Percentiles rank a stretch among this genome's conserved stretches.
Evolutionary conservation across 2,329 filamentous ascomycete species (phyloP).

Genomic region (Hymenoscyphus linearis): DNA sequence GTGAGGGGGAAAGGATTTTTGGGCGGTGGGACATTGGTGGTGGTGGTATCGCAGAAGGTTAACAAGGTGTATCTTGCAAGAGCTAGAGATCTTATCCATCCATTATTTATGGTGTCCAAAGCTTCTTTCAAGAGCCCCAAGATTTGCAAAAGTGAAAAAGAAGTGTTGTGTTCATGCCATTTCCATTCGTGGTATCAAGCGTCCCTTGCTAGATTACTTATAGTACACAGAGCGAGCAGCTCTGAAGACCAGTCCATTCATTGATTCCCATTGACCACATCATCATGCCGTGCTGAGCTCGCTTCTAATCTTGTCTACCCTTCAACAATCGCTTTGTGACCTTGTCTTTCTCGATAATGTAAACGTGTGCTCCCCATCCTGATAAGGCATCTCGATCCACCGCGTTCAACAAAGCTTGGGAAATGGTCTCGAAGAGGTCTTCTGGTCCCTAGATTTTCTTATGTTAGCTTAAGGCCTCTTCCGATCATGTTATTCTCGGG

Average conservation of each 20-base stretch:
- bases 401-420: constrained; percentile 89
- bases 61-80: neutral
- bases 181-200: constrained; percentile 18
- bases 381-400: constrained; percentile 95
- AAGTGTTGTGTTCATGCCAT: constrained; percentile 11
- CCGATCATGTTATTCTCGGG: no score
- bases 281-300: neutral
- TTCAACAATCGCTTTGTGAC: constrained; percentile 98
- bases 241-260: constrained; percentile 5
- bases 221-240: constrained; percentile 24
- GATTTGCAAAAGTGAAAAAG: no score
- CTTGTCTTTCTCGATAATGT: constrained; percentile 99
- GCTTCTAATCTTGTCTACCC: constrained; percentile 80
- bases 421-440: constrained; percentile 97
- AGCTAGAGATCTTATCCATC: no score
- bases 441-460: constrained; percentile 63
- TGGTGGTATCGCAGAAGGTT: no score
- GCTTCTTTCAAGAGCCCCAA: neutral
- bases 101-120: neutral
- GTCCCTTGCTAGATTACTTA: constrained; percentile 18
- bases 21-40: no score
- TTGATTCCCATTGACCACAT: constrained; percentile 6
- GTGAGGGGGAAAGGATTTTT: no score
- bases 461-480: neutral
- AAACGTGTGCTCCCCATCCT: constrained; percentile 97